phyloP scores from a whole-genome alignment of 2,329 filamentous ascomycete genomes.

The Claviceps purpurea region DNA sequence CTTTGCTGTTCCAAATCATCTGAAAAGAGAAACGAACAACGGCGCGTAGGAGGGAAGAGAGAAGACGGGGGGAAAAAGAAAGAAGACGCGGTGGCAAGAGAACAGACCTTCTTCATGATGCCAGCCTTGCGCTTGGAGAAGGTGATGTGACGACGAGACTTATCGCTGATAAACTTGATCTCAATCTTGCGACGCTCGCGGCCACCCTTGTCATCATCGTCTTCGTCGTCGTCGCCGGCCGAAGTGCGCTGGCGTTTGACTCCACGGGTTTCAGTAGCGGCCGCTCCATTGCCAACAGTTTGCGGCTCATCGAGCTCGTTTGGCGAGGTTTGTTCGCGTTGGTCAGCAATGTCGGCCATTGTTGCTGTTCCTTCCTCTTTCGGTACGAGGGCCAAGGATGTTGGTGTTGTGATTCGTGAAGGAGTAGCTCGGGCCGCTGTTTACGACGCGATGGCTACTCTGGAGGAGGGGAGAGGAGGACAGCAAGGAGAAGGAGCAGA shows the following conservation, averaged over 20 bases:
- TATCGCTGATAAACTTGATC: slow-evolving; percentile 99
- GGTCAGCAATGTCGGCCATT: slow-evolving; percentile 71
- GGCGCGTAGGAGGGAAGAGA: background rate
- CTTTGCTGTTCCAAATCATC: too few species aligned
- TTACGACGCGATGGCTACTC: slow-evolving; percentile 1
- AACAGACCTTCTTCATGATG: slow-evolving; percentile 98
- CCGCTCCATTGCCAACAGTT: slow-evolving; percentile 59
- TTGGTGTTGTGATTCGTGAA: background rate
- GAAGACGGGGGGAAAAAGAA: background rate
- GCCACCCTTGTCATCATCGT: slow-evolving; percentile 93
- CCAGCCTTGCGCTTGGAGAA: slow-evolving; percentile 99
- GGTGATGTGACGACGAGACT: slow-evolving; percentile 97
- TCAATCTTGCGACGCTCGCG: slow-evolving; percentile 99
- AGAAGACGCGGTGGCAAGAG: background rate
- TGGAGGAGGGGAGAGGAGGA: background rate
- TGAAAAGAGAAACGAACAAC: too few species aligned
- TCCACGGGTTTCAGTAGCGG: slow-evolving; percentile 59
- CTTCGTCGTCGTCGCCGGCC: slow-evolving; percentile 83
- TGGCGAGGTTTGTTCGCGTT: slow-evolving; percentile 63
- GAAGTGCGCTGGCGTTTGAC: slow-evolving; percentile 80
- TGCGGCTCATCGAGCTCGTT: slow-evolving; percentile 62
- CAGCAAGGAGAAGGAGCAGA: background rate
- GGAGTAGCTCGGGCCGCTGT: slow-evolving; percentile 2
- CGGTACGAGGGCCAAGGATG: background rate
- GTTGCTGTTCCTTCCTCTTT: slow-evolving; percentile 4